phyloP scores from a whole-genome alignment of 148 eudicot genomes.

The Rhododendron williamsianum region DNA sequence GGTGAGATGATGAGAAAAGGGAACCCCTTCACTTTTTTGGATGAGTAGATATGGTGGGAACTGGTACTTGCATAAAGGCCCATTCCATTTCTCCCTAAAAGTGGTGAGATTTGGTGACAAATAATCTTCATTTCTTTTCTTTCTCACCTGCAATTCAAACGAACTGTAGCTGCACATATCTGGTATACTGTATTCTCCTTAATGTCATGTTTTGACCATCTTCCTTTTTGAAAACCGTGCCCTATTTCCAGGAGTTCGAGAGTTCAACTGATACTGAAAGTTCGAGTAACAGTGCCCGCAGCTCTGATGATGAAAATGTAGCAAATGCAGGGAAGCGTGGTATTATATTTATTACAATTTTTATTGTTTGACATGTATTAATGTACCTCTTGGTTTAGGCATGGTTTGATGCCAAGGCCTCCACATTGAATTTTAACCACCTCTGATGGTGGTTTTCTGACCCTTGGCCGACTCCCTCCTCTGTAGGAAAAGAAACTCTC shows the following conservation, averaged over 20 bases:
- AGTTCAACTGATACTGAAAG: conserved; percentile 64
- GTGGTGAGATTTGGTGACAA: not conserved
- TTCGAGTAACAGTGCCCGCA: conserved; percentile 39
- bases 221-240: conserved; percentile 4
- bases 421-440: not conserved
- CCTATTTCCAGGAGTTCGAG: conserved; percentile 49
- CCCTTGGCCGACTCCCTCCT: conserved; percentile 26
- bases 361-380: not conserved
- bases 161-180: not conserved
- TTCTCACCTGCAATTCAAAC: not conserved
- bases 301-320: conserved; percentile 54
- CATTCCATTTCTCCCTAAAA: not conserved
- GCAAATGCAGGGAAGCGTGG: conserved; percentile 32
- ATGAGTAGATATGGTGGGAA: not conserved
- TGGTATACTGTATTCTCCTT: not conserved
- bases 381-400: not conserved
- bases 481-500: conserved; percentile 18
- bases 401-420: not conserved
- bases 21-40: not conserved
- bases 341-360: not conserved
- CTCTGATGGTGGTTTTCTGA: conserved; percentile 1
- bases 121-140: not conserved
- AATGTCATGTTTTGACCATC: not conserved
- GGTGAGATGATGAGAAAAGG: not conserved
- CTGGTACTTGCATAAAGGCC: not conserved